Evolutionary conservation across 2,329 filamentous ascomycete species (phyloP), one percentile per base, ranked within the genome.

Genomic region (Alternaria solani): DNA sequence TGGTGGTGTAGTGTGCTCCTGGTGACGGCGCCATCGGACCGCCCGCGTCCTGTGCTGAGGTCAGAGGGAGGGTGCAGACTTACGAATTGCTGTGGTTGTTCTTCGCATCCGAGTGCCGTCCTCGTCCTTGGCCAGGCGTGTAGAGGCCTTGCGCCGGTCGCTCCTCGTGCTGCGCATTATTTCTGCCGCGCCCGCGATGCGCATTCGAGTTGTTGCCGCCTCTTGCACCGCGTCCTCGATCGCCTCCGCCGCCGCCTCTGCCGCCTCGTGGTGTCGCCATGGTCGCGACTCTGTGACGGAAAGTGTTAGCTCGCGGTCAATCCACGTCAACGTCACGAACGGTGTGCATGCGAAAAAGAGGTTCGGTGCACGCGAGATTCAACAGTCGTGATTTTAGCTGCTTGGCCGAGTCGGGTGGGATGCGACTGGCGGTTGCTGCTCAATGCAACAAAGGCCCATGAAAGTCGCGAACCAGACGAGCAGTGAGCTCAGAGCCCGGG

Each of bases 191-290:
- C 32, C 61, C 65, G 44, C 61, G 59, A 46, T 32, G 41, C 43
- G 62, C 57, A 25, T 41, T 54, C 4, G 57, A 46, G 7, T 54
- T 55, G 46, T 55, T 60, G 18, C 49, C 46, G 49, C 66, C 61
- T 38, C 59, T 63, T 30, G 54, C 20, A 39, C 66, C 62, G 38
- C 68, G 66, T 9, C 63, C 65, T 30, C 68, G 67, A 12, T 59
- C 57, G 38, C 63, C 59, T 46, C 61, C 58, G 14, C 64, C 55
- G 18, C 62, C 66, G 28, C 68, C 70, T 65, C 66, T 61, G 23
- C 58, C 63, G 58, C 67, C 70, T 47, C 72, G 71, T 55, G 66
- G 70, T 57, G 66, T 61, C 63, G 71, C 69, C 73, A 75, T 76
- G 26, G 64, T 72, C 65, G 69, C 69, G 68, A 42, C 61, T 63